Conservation (phyloP, 208 protist genomes). For the Trypanosoma rangeli region DNA sequence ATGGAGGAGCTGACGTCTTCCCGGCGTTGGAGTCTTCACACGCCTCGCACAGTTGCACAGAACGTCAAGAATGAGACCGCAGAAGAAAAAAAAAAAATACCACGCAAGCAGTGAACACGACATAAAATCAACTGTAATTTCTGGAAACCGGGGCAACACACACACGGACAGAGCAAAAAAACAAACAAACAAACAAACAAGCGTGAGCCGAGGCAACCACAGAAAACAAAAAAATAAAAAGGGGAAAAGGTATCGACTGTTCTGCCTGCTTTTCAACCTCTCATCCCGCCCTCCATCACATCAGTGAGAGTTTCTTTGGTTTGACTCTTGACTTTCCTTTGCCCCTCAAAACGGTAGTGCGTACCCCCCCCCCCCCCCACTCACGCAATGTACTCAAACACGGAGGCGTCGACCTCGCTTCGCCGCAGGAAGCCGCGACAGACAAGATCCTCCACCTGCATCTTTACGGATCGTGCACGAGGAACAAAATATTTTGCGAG, state of each 20-base stretch:
- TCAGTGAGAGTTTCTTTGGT: background rate
- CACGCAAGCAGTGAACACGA: too few species aligned
- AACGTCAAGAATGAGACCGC: too few species aligned
- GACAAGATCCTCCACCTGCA: conserved; percentile 64
- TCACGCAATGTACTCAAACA: conserved; percentile 68
- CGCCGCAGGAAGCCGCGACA: conserved; percentile 63
- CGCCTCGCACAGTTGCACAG: background rate
- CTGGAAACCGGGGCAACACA: background rate
- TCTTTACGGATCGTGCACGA: conserved; percentile 49
- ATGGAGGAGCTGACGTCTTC: background rate
- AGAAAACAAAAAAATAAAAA: too few species aligned
- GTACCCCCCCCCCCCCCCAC: too few species aligned
- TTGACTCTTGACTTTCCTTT: conserved; percentile 2
- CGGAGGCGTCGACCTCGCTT: conserved; percentile 32
- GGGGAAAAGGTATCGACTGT: background rate
- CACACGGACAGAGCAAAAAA: background rate
- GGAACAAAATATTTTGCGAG: conserved; percentile 57
- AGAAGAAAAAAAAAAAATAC: too few species aligned
- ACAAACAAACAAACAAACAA: background rate
- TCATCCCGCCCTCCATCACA: background rate
- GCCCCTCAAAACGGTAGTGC: background rate
- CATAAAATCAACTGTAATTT: too few species aligned
- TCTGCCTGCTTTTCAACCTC: background rate
- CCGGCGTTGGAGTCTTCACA: background rate
- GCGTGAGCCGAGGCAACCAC: too few species aligned